A percentile compares a stretch with the other conserved stretches of the same genome.
phyloP scores from a whole-genome alignment of 2,329 filamentous ascomycete species.

The Celoporthe dispersa region DNA sequence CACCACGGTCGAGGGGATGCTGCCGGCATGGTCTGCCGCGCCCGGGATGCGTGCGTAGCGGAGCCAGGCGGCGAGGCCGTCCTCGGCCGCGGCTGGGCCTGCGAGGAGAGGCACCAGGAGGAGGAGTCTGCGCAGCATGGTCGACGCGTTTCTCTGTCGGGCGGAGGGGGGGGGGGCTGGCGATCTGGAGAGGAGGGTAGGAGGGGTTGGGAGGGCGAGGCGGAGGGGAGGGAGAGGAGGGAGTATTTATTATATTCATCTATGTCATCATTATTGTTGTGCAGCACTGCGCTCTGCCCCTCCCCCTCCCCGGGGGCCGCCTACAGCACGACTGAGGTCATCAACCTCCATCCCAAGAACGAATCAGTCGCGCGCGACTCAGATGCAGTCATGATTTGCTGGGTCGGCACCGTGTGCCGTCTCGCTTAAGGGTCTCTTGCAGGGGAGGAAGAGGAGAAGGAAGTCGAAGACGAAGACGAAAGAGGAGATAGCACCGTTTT shows the following conservation, averaged over 20 bases:
- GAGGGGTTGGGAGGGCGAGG: not conserved
- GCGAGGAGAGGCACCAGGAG: constrained; percentile 35
- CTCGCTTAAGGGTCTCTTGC: not conserved
- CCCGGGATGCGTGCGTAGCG: constrained; percentile 60
- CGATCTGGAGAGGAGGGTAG: not conserved
- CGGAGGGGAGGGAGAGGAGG: not conserved
- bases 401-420: constrained; percentile 1
- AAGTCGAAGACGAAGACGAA: too few species aligned
- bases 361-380: not conserved
- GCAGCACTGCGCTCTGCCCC: too few species aligned
- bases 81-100: constrained; percentile 56
- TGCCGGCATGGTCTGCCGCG: constrained; percentile 39
- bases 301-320: too few species aligned
- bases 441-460: not conserved
- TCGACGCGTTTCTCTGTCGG: not conserved
- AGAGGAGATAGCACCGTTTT: not conserved
- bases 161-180: too few species aligned
- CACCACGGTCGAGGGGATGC: constrained; percentile 54
- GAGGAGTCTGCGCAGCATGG: constrained; percentile 38
- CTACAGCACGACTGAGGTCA: not conserved
- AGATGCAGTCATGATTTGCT: not conserved
- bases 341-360: not conserved
- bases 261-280: too few species aligned
- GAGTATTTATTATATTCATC: not conserved
- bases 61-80: constrained; percentile 66